Evolutionary conservation across 202 grass and related monocot genomes (phyloP), one percentile per base, ranked within the genome.

Genomic region (Digitaria exilis): DNA sequence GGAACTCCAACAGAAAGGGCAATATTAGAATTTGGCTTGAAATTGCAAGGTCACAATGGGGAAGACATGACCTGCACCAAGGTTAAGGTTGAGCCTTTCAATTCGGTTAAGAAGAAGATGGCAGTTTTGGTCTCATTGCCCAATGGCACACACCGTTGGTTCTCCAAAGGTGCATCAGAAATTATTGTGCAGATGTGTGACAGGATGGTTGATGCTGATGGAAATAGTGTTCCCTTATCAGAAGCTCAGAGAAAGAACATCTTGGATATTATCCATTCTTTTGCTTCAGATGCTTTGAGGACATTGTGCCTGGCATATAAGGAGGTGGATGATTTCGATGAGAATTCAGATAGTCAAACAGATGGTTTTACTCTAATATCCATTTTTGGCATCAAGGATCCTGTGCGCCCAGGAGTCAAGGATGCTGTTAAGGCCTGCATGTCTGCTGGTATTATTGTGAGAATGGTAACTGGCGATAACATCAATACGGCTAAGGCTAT

Each of bases 381-480:
- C 65, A 89, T 94, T 68, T 92, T 97, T 57, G 95, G 92, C 73
- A 97, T 97, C 64, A 97, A 97, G 71, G 95, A 97, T 78, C 95
- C 92, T 30, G 84, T 97, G 51, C 90, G 95, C 24, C 86, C 88
- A 3, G 90, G 92, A 69, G 95, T 97, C 4, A 92, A 92, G 75
- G 92, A 97, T 71, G 90, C 95, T 41, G 95, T 94, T 18, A 68
- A 86, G 84, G 81, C 79, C 42, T 97, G 95, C 54, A 84, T 80
- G 11, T 65, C 88, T 89, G 92, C 92, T 79, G 95, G 95, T 49
- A 91, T 97, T 26, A 86, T 37, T 31, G 95, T 97, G 69, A 94
- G 92, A 93, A 97, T 97, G 95, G 88, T 97, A 49, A 97, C 95
- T 65, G 90, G 95, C 59, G 95, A 97, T 73, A 97, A 97, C 77